Percentiles rank a stretch among this genome's conserved stretches.
Evolutionary conservation across 805 yeast genomes (phyloP).

Genomic region (Hanseniaspora pseudoguilliermondii): DNA sequence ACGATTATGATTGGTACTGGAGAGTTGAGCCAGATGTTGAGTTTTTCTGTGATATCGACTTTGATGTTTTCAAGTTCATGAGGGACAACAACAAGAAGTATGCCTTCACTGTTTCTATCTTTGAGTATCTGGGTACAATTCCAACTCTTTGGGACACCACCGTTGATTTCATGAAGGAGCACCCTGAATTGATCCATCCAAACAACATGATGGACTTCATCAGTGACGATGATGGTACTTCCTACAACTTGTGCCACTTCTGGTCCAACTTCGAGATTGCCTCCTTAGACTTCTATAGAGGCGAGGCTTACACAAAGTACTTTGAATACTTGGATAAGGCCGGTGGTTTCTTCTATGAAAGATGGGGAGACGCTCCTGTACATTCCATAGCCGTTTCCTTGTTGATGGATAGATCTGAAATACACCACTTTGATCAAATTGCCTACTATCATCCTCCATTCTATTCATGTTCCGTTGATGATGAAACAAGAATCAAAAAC

Average conservation of each 20-base stretch:
- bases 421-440: constrained; percentile 73
- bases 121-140: constrained; percentile 62
- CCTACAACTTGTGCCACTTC: constrained; percentile 74
- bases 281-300: constrained; percentile 59
- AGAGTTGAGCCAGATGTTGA: constrained; percentile 81
- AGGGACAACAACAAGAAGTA: constrained; percentile 60
- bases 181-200: constrained; percentile 48
- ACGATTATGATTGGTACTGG: constrained; percentile 84
- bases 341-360: constrained; percentile 87
- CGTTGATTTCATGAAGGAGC: constrained; percentile 41
- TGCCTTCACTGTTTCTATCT: constrained; percentile 66
- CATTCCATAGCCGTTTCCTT: constrained; percentile 79
- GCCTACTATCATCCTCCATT: constrained; percentile 80
- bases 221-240: constrained; percentile 55
- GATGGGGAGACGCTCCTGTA: constrained; percentile 94
- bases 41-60: constrained; percentile 70
- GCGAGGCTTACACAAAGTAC: constrained; percentile 54
- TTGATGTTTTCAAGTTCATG: constrained; percentile 74
- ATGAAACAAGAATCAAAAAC: constrained; percentile 41
- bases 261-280: constrained; percentile 88
- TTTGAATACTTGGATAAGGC: constrained; percentile 62
- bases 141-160: constrained; percentile 68
- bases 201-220: constrained; percentile 59
- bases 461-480: constrained; percentile 64
- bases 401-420: constrained; percentile 53